Evolutionary conservation across 2,329 filamentous ascomycete genomes (phyloP).

Genomic region (Stagonosporopsis rhizophila): DNA sequence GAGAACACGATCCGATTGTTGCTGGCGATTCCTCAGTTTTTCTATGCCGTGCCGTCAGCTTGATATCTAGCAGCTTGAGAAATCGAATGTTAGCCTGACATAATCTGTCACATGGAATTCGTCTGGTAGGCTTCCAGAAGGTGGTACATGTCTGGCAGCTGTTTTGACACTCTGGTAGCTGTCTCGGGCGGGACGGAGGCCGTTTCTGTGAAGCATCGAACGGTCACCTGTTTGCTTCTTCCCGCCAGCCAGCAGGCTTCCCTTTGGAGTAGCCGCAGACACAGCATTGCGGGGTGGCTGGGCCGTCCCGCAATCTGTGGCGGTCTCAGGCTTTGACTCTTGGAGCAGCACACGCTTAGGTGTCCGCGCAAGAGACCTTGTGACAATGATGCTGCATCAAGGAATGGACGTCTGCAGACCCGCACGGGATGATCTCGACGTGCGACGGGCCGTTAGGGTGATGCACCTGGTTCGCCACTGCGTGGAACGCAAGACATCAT

Average conservation of each 20-base stretch:
- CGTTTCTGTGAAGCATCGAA: conserved; percentile 4
- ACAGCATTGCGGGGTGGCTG: conserved; percentile 2
- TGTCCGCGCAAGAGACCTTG: conserved; percentile 2
- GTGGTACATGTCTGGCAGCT: conserved; percentile 3
- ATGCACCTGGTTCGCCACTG: conserved; percentile 35
- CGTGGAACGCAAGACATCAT: conserved; percentile 30
- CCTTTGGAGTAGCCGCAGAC: neutral
- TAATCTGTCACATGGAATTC: neutral
- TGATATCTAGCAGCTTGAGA: neutral
- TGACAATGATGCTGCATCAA: conserved; percentile 6
- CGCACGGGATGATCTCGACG: conserved; percentile 34
- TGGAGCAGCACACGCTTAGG: conserved; percentile 8
- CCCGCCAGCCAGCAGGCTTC: neutral
- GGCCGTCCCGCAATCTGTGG: conserved; percentile 13
- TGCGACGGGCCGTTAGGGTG: conserved; percentile 36
- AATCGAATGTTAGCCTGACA: neutral
- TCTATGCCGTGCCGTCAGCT: neutral
- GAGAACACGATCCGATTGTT: neutral
- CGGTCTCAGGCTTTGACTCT: conserved; percentile 1
- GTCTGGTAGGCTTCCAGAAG: conserved; percentile 10
- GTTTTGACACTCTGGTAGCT: neutral
- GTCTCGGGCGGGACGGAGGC: conserved; percentile 10
- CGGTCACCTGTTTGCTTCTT: conserved; percentile 8
- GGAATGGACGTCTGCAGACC: conserved; percentile 27
- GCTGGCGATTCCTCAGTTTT: neutral